Evolutionary conservation across 1,284 basidiomycete genomes (phyloP), one percentile per base, ranked within the genome.

Genomic region (Cutaneotrichosporon cutaneum): DNA sequence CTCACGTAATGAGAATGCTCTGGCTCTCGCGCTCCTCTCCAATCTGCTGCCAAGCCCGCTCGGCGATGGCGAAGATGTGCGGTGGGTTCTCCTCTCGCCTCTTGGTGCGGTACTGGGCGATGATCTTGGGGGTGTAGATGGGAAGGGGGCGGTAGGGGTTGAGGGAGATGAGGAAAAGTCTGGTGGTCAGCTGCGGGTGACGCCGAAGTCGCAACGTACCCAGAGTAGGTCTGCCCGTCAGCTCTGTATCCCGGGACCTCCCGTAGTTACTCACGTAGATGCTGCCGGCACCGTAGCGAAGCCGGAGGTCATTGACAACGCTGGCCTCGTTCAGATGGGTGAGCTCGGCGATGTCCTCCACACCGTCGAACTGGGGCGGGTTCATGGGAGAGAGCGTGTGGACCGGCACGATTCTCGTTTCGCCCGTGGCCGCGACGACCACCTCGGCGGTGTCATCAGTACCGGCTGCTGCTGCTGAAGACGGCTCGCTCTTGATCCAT

Each of bases 271-370:
- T 81, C 77, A 96, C 94, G 81, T 99, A 99, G 71, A 99, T 98
- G 61, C 90, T 88, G 32, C 91, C 92, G 54, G 90, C 90, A 58
- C 90, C 90, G 80, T 95, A 99, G 75, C 96, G 85, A 69, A 93
- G 82, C 64, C 93, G 85, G 35, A 99, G 85, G 80, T 99, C 98
- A 77, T 99, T 94, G 26, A 99, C 94, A 32, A 99, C 96, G 70
- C 92, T 94, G 11, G 96, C 94, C 83, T 99, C 96, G 77, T 99
- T 99, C 64, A 99, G 83, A 80, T 94, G 97, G 1, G 96, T 99
- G 66, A 99, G 83, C 80, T 99, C 94, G 51, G 96, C 96, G 71
- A 99, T 99, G 80, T 99, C 96, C 69, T 95, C 94, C 3, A 94
- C 94, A 53, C 92, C 87, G 81, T 99, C 94, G 77, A 99, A 99